Conservation (phyloP, 2,329 filamentous ascomycete genomes). For the Trichoderma sp. region DNA sequence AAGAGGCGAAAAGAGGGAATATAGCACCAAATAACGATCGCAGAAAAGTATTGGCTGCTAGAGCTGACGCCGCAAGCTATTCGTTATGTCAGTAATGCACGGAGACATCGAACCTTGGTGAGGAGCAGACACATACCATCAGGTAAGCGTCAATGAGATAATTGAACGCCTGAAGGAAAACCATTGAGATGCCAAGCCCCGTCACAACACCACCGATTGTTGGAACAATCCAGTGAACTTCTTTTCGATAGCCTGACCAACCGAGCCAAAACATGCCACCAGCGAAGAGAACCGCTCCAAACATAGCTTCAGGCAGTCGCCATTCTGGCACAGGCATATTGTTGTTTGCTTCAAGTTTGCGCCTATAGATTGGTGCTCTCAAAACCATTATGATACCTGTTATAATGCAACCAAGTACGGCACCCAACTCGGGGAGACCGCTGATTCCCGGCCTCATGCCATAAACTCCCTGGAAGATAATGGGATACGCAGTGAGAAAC, state of each 20-base stretch:
- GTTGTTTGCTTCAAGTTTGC: background rate
- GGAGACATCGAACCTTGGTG: background rate
- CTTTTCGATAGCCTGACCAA: background rate
- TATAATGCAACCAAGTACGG: background rate
- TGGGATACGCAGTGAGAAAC: background rate
- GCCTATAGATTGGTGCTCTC: background rate
- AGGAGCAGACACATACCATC: background rate
- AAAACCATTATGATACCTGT: background rate
- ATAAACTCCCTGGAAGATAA: background rate
- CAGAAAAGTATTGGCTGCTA: background rate
- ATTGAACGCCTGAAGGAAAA: background rate
- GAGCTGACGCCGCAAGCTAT: background rate
- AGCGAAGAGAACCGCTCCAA: background rate
- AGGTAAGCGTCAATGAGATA: background rate
- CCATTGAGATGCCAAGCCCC: background rate
- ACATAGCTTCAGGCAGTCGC: background rate
- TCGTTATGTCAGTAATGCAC: background rate
- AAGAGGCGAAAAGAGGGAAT: background rate
- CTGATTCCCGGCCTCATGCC: background rate
- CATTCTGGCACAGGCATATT: background rate
- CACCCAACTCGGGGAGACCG: background rate
- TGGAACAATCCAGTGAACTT: background rate
- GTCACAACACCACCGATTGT: slow-evolving; percentile 1
- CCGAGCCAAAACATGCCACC: slow-evolving; percentile 7
- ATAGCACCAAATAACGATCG: background rate